Evolutionary conservation across 768 basidiomycete species (phyloP).

Genomic region (Suillus fuscotomentosus): DNA sequence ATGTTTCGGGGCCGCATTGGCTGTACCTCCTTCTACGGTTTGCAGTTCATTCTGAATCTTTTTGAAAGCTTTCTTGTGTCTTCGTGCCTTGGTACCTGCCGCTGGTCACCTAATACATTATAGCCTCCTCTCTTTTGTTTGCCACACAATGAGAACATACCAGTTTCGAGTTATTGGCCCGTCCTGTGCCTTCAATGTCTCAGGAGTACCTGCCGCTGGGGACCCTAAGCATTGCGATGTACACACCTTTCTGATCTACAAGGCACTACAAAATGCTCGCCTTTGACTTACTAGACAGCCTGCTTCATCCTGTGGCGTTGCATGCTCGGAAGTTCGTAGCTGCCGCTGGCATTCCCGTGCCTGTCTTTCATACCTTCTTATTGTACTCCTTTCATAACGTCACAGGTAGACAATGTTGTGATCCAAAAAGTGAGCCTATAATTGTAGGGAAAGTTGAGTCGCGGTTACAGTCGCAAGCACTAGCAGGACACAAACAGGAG

Average conservation of each 20-base stretch:
- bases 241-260: neutral
- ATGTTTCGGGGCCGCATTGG: neutral
- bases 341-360: neutral
- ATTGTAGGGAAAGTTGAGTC: too few species aligned
- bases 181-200: neutral
- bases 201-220: neutral
- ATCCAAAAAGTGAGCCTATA: too few species aligned
- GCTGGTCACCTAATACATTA: neutral
- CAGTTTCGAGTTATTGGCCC: neutral
- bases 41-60: neutral
- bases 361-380: too few species aligned
- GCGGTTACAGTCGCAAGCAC: too few species aligned
- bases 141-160: neutral
- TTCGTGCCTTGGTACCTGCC: neutral
- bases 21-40: neutral
- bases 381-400: too few species aligned
- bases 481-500: too few species aligned
- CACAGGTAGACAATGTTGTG: too few species aligned
- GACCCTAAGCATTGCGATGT: neutral
- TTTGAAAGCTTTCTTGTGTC: neutral
- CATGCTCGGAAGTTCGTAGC: neutral
- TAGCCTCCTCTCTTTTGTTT: neutral
- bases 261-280: neutral
- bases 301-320: neutral
- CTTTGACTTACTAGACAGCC: neutral